A percentile compares a stretch with the other conserved stretches of the same genome.
phyloP scores from a whole-genome alignment of 2,329 filamentous ascomycete species.

The Aspergillus ustus region DNA sequence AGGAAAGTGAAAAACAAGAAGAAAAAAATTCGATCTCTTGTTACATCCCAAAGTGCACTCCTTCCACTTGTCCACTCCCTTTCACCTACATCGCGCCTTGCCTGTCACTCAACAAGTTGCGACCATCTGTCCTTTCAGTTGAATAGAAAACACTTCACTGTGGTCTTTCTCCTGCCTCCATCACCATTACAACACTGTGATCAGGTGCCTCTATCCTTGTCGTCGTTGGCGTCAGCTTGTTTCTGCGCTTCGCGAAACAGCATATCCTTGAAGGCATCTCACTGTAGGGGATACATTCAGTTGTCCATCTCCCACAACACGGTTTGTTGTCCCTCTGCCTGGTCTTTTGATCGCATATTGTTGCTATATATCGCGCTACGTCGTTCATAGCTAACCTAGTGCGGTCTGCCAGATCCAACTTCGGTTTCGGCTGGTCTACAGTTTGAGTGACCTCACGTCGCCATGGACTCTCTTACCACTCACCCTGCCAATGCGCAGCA shows the following conservation, averaged over 20 bases:
- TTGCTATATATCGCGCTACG: slow-evolving; percentile 22
- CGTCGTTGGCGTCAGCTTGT: slow-evolving; percentile 4
- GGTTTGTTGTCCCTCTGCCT: slow-evolving; percentile 48
- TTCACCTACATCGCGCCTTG: slow-evolving; percentile 13
- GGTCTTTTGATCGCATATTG: slow-evolving; percentile 22
- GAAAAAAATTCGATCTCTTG: slow-evolving; percentile 22
- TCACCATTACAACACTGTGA: slow-evolving; percentile 4
- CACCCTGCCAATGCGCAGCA: slow-evolving; percentile 90
- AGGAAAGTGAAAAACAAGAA: slow-evolving; percentile 27
- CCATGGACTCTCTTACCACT: slow-evolving; percentile 88
- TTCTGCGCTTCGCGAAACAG: slow-evolving; percentile 6
- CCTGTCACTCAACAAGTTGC: slow-evolving; percentile 21
- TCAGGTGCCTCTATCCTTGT: slow-evolving; percentile 7
- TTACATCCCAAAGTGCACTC: slow-evolving; percentile 23
- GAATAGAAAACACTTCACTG: slow-evolving; percentile 43
- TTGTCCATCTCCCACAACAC: slow-evolving; percentile 92
- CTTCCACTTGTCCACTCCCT: slow-evolving; percentile 26
- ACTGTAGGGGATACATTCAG: slow-evolving; percentile 85
- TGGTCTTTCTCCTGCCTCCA: slow-evolving; percentile 36
- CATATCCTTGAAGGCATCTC: slow-evolving; percentile 24
- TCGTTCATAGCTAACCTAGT: slow-evolving; percentile 2
- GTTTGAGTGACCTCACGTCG: slow-evolving; percentile 42
- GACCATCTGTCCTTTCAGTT: slow-evolving; percentile 22
- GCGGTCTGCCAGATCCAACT: slow-evolving; percentile 7
- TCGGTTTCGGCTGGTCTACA: slow-evolving; percentile 31